Evolutionary conservation across 2,329 filamentous ascomycete genomes (phyloP).

Genomic region (Colletotrichum noveboracense): DNA sequence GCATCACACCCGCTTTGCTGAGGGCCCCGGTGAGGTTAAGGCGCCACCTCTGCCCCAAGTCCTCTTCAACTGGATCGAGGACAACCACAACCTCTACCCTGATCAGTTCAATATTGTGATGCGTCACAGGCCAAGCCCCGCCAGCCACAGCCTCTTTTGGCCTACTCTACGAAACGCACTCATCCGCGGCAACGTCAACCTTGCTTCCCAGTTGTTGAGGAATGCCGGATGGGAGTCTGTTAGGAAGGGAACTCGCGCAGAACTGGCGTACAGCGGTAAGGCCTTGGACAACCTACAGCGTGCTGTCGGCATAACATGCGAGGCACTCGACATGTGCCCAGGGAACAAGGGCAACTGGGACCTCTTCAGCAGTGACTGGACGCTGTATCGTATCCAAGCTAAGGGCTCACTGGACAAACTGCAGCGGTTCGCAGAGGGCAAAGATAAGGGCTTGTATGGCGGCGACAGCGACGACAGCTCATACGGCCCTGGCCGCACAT

Average conservation of each 20-base stretch:
- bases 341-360: slow-evolving; percentile 78
- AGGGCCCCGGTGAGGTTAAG: slow-evolving; percentile 38
- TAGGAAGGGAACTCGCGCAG: slow-evolving; percentile 68
- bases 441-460: slow-evolving; percentile 50
- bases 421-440: slow-evolving; percentile 79
- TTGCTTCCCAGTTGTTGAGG: slow-evolving; percentile 71
- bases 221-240: slow-evolving; percentile 82
- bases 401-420: slow-evolving; percentile 73
- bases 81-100: slow-evolving; percentile 74
- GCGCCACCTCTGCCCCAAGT: slow-evolving; percentile 72
- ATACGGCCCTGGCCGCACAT: slow-evolving; percentile 43
- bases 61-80: slow-evolving; percentile 82
- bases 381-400: slow-evolving; percentile 78
- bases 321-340: slow-evolving; percentile 77
- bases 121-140: slow-evolving; percentile 72
- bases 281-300: slow-evolving; percentile 81
- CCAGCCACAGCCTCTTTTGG: slow-evolving; percentile 83
- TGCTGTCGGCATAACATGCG: slow-evolving; percentile 71
- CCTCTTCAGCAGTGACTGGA: slow-evolving; percentile 81
- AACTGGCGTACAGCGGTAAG: slow-evolving; percentile 73
- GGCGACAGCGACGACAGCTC: slow-evolving; percentile 34
- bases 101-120: slow-evolving; percentile 71
- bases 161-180: slow-evolving; percentile 77
- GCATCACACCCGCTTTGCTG: slow-evolving; percentile 67
- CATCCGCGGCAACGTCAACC: slow-evolving; percentile 75